These are phyloP conservation scores for Cylindrodendrum hubeiense DNA, from an alignment of 2,329 filamentous ascomycete species.

Conservation along the genomic window DNA sequence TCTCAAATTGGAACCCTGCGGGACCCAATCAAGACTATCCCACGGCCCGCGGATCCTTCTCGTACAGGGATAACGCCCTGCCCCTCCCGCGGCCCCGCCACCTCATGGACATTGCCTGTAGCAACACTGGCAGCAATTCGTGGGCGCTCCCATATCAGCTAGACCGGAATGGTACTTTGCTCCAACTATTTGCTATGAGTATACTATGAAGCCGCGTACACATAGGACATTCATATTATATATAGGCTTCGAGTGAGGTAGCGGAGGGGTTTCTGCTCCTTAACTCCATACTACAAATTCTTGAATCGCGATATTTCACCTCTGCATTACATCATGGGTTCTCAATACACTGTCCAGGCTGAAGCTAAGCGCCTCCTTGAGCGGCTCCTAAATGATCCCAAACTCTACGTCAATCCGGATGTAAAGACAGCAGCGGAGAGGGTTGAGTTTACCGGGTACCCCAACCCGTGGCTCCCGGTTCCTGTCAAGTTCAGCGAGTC, in stretches of 20 bases:
- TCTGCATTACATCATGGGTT: background rate
- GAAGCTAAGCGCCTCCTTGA: background rate
- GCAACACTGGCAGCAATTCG: too few species aligned
- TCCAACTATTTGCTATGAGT: background rate
- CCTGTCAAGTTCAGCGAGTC: slow-evolving; percentile 2
- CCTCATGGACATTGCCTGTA: too few species aligned
- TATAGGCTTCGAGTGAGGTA: background rate
- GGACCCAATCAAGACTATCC: too few species aligned
- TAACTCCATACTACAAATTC: background rate
- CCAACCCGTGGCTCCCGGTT: background rate
- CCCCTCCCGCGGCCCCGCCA: too few species aligned
- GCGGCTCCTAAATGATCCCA: background rate
- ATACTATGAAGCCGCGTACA: background rate
- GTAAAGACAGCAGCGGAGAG: background rate
- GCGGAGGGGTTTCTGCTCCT: background rate
- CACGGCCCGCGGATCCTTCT: too few species aligned
- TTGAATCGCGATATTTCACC: background rate
- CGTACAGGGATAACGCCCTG: too few species aligned
- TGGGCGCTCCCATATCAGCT: background rate
- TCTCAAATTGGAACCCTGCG: too few species aligned
- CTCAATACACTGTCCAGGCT: slow-evolving; percentile 2
- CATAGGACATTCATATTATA: background rate
- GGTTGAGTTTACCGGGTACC: background rate
- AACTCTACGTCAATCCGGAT: background rate
- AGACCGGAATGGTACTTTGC: background rate